These are phyloP conservation scores for Ananas comosus DNA, from an alignment of 176 grass and related monocot genomes.

Conservation along the genomic window DNA sequence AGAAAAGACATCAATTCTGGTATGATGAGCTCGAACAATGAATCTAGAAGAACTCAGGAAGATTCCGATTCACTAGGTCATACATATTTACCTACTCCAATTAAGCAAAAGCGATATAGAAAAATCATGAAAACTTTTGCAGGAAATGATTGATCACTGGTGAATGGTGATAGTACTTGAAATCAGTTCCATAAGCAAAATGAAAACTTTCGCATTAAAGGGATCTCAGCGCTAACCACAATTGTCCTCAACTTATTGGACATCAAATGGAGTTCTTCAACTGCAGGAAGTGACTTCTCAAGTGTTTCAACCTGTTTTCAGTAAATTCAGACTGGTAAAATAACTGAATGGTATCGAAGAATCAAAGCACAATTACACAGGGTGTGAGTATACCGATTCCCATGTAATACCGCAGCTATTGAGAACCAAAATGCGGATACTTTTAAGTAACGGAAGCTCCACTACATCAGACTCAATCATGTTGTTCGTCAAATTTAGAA, in stretches of 20 bases:
- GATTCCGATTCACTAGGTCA: no score
- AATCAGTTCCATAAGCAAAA: slow-evolving; percentile 5
- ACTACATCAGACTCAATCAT: slow-evolving; percentile 48
- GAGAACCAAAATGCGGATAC: slow-evolving; percentile 64
- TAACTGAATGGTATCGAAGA: slow-evolving; percentile 3
- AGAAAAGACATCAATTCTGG: background rate
- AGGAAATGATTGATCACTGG: background rate
- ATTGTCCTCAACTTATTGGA: slow-evolving; percentile 58
- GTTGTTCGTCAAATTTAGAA: slow-evolving; percentile 87
- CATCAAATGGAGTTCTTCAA: slow-evolving; percentile 84
- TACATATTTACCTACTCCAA: no score
- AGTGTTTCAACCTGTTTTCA: slow-evolving; percentile 67
- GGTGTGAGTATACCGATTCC: slow-evolving; percentile 48
- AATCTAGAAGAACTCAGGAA: background rate
- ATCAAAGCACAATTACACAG: slow-evolving; percentile 8
- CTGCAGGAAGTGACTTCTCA: slow-evolving; percentile 39
- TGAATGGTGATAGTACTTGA: background rate
- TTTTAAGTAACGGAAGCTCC: slow-evolving; percentile 37
- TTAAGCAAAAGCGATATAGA: background rate
- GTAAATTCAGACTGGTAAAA: slow-evolving; percentile 18
- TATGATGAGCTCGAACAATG: background rate
- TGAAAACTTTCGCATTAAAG: background rate
- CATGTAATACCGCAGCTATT: slow-evolving; percentile 68
- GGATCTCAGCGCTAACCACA: slow-evolving; percentile 37
- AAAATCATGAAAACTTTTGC: background rate